Conservation (phyloP, 1,284 basidiomycete species). For the Coniferiporia weirii region DNA sequence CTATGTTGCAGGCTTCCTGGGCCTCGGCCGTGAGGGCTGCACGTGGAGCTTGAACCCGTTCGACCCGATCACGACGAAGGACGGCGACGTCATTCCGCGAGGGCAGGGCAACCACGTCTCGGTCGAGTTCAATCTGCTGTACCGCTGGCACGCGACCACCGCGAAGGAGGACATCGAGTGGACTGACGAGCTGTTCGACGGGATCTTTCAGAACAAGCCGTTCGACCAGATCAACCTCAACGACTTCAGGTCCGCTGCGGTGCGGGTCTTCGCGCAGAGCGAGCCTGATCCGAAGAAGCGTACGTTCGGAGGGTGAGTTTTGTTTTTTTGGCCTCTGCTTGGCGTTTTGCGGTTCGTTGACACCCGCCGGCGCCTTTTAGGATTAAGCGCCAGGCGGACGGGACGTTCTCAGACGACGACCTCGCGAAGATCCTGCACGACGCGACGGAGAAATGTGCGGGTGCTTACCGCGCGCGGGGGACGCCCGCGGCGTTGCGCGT, state of each 20-base stretch:
- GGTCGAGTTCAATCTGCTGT: slow-evolving; percentile 51
- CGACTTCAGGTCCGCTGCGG: slow-evolving; percentile 27
- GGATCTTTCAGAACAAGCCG: slow-evolving; percentile 28
- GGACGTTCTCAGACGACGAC: slow-evolving; percentile 38
- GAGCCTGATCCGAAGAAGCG: slow-evolving; percentile 30
- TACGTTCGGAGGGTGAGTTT: slow-evolving; percentile 32
- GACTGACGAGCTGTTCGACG: slow-evolving; percentile 35
- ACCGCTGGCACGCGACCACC: slow-evolving; percentile 34
- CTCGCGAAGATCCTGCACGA: slow-evolving; percentile 38
- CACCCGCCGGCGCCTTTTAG: slow-evolving; percentile 17
- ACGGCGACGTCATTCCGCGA: slow-evolving; percentile 24
- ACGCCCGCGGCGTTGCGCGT: slow-evolving; percentile 36
- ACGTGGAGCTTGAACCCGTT: slow-evolving; percentile 41
- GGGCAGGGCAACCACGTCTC: slow-evolving; percentile 45
- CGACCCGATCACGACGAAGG: slow-evolving; percentile 22
- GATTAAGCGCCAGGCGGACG: slow-evolving; percentile 28
- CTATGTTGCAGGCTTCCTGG: slow-evolving; percentile 45
- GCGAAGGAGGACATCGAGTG: slow-evolving; percentile 43
- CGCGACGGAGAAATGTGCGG: slow-evolving; percentile 40
- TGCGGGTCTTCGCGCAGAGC: slow-evolving; percentile 21
- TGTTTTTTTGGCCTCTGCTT: neutral
- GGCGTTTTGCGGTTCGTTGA: neutral
- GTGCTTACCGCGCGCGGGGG: slow-evolving; percentile 40
- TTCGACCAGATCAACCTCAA: slow-evolving; percentile 28
- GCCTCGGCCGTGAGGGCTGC: slow-evolving; percentile 36